These are phyloP conservation scores for Sclerotinia minor DNA, from an alignment of 2,329 filamentous ascomycete genomes.

Conservation along the genomic window DNA sequence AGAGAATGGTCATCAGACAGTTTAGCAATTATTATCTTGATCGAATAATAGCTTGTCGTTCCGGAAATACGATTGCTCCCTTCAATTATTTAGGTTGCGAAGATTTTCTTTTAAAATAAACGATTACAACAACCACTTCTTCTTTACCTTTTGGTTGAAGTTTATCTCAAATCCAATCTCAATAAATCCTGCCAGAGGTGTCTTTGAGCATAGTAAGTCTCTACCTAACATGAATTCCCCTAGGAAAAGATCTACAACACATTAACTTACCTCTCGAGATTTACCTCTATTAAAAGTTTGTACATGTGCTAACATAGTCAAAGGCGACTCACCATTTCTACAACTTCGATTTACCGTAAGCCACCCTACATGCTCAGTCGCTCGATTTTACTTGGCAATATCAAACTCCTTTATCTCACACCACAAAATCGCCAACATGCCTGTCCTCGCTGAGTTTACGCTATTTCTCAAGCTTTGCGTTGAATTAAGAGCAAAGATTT, in stretches of 20 bases:
- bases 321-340: not conserved
- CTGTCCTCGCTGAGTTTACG: not conserved
- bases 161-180: not conserved
- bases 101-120: not conserved
- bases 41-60: not conserved
- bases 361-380: not conserved
- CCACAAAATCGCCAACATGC: not conserved
- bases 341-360: not conserved
- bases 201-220: not conserved
- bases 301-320: too few relatives aligned
- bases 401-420: not conserved
- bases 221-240: not conserved
- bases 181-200: not conserved
- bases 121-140: not conserved
- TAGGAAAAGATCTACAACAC: not conserved
- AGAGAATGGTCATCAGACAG: not conserved
- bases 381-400: not conserved
- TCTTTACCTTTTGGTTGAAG: not conserved
- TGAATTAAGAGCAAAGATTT: not conserved
- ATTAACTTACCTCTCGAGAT: not conserved
- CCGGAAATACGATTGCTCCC: too few relatives aligned
- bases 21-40: not conserved
- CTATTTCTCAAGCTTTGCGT: not conserved
- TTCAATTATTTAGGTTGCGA: not conserved
- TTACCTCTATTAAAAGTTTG: too few relatives aligned